Base-by-base conservation (phyloP, 345 rosid genomes). In the Linum usitatissimum region DNA sequence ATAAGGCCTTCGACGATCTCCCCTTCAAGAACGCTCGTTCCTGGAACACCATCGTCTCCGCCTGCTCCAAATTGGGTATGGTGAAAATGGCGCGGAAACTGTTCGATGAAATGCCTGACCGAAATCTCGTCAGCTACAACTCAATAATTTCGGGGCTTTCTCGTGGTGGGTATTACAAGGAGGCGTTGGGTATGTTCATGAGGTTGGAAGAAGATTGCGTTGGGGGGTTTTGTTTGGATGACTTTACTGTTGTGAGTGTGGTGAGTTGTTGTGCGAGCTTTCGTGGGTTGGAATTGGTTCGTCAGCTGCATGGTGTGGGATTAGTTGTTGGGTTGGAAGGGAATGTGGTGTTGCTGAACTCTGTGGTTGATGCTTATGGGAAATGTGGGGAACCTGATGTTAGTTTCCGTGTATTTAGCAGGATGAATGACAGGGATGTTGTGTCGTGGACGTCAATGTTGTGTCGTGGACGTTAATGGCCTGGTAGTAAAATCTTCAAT, bases 391-490 rank as follows among this genome's bases (percentile, higher is more conserved):
- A 73, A n/a, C 63, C 67, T 1, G 66, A 75, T 39, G 18, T 42
- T 9, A 71, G 79, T 1, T 57, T 18, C 72, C 14, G 56, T 2
- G 13, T 74, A 39, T 81, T 81, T 13, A 48, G 30, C 55, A 53
- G 18, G 60, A 79, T 76, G 79, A 23, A 20, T 28, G 76, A 70
- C 9, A 76, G 69, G 71, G 81, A 81, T 70, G 58, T 76, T 6
- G 78, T 81, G 59, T 76, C 83, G 3, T 81, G 81, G 83, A 78
- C 81, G 58, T 78, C 85, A 21, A 68, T 81, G n/a, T n/a, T n/a
- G n/a, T n/a, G n/a, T n/a, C n/a, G n/a, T n/a, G n/a, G n/a, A n/a
- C n/a, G n/a, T n/a, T n/a, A n/a, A n/a, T n/a, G n/a, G n/a, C n/a
- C n/a, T n/a, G n/a, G n/a, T n/a, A n/a, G n/a, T n/a, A n/a, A n/a